Conservation (phyloP, 768 basidiomycete species). For the Phanerochaete carnosa region DNA sequence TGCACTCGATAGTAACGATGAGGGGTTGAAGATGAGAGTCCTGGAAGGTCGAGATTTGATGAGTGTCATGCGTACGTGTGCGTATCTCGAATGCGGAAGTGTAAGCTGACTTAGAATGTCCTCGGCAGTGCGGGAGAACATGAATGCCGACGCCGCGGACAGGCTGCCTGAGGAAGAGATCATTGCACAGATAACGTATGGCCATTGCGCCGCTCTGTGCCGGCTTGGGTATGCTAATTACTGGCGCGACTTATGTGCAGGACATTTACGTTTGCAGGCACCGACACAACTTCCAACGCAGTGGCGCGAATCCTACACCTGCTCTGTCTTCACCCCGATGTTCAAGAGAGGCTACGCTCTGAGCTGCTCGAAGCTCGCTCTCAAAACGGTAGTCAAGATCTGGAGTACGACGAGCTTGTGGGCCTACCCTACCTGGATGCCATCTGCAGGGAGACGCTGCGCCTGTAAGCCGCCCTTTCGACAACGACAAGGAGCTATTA, state of each 20-base stretch:
- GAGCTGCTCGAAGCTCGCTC: conserved; percentile 20
- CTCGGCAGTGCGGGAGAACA: conserved; percentile 21
- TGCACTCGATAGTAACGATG: conserved; percentile 16
- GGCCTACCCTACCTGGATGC: conserved; percentile 28
- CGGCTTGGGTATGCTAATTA: background rate
- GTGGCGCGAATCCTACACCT: conserved; percentile 25
- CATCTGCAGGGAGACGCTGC: conserved; percentile 21
- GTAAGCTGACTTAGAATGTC: no score
- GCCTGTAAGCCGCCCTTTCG: no score
- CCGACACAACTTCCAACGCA: conserved; percentile 28
- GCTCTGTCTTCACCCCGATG: conserved; percentile 22
- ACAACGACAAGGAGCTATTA: no score
- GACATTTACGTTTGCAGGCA: conserved; percentile 21
- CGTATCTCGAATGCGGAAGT: no score
- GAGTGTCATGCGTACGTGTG: conserved; percentile 23
- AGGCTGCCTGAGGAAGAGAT: conserved; percentile 24
- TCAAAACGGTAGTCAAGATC: conserved; percentile 7
- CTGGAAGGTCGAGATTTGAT: conserved; percentile 29
- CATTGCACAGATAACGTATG: conserved; percentile 24
- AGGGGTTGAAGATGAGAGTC: conserved; percentile 13
- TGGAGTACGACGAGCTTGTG: conserved; percentile 23
- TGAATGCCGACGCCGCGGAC: conserved; percentile 18
- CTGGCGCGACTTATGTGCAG: conserved; percentile 8
- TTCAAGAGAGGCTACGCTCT: conserved; percentile 24
- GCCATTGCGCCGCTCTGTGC: background rate